A percentile compares a stretch with the other conserved stretches of the same genome.
Evolutionary conservation across 352 stramenopile genomes (phyloP).

Genomic region (Stramenopiles sp.): DNA sequence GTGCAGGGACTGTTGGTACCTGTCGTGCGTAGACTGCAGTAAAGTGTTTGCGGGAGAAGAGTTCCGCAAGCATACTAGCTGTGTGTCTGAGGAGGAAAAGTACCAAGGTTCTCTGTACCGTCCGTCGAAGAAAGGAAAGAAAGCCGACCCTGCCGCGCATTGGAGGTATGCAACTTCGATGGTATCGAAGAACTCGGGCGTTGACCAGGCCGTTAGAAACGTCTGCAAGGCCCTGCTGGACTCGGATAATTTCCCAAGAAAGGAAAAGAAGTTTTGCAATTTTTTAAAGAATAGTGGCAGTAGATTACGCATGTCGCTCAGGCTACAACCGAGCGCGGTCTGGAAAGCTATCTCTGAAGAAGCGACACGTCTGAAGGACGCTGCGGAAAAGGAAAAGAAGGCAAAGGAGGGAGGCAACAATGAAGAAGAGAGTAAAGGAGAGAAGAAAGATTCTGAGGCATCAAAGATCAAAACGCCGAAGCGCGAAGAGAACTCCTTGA

Average conservation of each 20-base stretch:
- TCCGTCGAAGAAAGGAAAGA: slow-evolving; percentile 35
- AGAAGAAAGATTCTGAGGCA: slow-evolving; percentile 19
- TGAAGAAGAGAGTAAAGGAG: slow-evolving; percentile 26
- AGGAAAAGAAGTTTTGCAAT: slow-evolving; percentile 77
- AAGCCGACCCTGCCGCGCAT: no score
- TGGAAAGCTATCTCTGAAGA: no score
- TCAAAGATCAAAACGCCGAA: slow-evolving; percentile 12
- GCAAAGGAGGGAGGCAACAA: slow-evolving; percentile 12
- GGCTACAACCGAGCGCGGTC: no score
- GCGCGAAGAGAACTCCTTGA: no score
- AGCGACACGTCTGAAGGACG: slow-evolving; percentile 28
- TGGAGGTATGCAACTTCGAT: no score
- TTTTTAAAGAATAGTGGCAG: slow-evolving; percentile 61
- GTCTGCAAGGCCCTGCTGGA: slow-evolving; percentile 38
- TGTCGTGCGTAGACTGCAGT: slow-evolving; percentile 79
- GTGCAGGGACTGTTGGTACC: slow-evolving; percentile 57
- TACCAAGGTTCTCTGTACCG: slow-evolving; percentile 67
- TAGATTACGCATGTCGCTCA: no score
- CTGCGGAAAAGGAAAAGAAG: slow-evolving; percentile 30
- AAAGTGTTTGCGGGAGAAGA: slow-evolving; percentile 62
- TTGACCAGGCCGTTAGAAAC: slow-evolving; percentile 20
- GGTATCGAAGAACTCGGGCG: slow-evolving; percentile 27
- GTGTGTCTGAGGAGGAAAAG: slow-evolving; percentile 77
- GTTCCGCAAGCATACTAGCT: slow-evolving; percentile 64
- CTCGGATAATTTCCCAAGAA: slow-evolving; percentile 70